Conservation (phyloP, 148 eudicot species). For the Fagopyrum homotropicum region DNA sequence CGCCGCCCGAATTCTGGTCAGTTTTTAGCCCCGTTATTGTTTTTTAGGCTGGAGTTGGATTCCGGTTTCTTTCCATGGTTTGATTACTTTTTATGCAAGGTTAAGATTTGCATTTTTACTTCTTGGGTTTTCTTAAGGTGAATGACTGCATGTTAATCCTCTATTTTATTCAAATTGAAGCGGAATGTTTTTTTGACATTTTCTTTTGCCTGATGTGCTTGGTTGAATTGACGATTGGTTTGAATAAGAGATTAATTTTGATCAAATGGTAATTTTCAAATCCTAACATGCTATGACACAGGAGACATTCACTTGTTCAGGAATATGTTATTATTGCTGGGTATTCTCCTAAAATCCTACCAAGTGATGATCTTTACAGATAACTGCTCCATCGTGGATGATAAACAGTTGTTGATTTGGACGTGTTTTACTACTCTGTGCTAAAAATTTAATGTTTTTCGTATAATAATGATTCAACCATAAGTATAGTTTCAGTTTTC, state of each 20-base stretch:
- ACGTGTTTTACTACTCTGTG: too few relatives aligned
- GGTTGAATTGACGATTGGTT: not conserved
- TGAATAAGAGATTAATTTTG: not conserved
- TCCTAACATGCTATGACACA: not conserved
- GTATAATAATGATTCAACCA: too few relatives aligned
- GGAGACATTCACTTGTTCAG: not conserved
- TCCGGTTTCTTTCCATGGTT: too few relatives aligned
- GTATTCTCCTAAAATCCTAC: too few relatives aligned
- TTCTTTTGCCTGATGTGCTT: not conserved
- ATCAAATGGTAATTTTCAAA: not conserved
- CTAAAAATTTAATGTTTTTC: too few relatives aligned
- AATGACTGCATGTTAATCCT: not conserved
- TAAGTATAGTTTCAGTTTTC: too few relatives aligned
- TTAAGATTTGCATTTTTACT: not conserved
- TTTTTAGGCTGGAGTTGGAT: not conserved
- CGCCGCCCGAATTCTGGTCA: conserved; percentile 17
- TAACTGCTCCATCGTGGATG: not conserved
- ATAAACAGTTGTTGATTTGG: not conserved
- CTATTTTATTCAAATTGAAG: too few relatives aligned
- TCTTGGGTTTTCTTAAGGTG: not conserved
- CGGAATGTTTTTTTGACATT: not conserved
- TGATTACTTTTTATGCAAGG: too few relatives aligned
- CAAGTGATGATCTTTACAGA: not conserved
- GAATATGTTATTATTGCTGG: too few relatives aligned
- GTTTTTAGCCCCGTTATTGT: not conserved